Percentiles rank a stretch among this genome's conserved stretches.
Evolutionary conservation across 352 stramenopile genomes (phyloP).

Genomic region (Globisporangium splendens): DNA sequence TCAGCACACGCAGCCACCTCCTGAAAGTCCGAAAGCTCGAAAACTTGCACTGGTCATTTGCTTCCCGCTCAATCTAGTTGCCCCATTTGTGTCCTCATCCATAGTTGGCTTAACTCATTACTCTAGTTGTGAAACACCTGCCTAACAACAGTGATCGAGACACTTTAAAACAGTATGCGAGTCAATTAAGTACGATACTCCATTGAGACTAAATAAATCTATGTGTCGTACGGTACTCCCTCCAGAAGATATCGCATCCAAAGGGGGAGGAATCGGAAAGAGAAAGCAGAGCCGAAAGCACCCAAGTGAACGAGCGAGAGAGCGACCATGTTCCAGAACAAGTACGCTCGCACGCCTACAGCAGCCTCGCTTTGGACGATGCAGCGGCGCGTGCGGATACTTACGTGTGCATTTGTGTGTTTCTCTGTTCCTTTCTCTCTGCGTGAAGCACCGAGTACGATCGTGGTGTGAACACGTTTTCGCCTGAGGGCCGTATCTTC

Average conservation of each 20-base stretch:
- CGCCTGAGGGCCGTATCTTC: slow-evolving; percentile 98
- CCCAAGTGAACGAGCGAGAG: slow-evolving; percentile 5
- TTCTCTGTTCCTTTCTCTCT: background rate
- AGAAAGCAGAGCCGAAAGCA: slow-evolving; percentile 12
- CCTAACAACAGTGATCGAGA: too few species aligned
- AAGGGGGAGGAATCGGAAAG: slow-evolving; percentile 24
- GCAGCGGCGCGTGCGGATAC: background rate
- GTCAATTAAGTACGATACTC: too few species aligned
- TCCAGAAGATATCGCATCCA: slow-evolving; percentile 30
- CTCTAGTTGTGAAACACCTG: too few species aligned
- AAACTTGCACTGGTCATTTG: too few species aligned
- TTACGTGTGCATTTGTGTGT: slow-evolving; percentile 1
- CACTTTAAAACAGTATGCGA: too few species aligned
- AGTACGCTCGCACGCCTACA: slow-evolving; percentile 20
- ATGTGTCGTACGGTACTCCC: background rate
- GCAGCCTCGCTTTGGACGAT: background rate
- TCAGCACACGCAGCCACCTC: background rate
- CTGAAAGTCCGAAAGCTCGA: too few species aligned
- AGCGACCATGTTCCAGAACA: slow-evolving; percentile 58
- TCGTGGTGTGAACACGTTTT: slow-evolving; percentile 99
- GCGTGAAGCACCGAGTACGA: slow-evolving; percentile 96
- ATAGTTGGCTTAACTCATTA: too few species aligned
- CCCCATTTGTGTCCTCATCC: too few species aligned
- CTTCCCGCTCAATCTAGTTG: too few species aligned
- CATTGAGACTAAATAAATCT: background rate